Evolutionary conservation across 2,329 filamentous ascomycete species (phyloP).

Genomic region (Nannizzia gypsea): DNA sequence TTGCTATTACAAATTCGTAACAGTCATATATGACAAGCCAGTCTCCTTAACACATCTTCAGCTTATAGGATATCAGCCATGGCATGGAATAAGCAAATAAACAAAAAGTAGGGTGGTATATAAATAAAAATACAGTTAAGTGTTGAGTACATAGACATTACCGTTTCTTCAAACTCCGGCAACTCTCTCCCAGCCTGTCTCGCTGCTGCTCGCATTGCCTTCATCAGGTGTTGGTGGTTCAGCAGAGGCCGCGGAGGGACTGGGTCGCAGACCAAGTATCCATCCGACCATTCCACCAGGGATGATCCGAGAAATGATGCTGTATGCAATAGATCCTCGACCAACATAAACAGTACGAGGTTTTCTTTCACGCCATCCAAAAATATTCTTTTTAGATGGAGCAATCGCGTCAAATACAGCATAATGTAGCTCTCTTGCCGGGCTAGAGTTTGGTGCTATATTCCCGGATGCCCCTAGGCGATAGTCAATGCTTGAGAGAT

Average conservation of each 20-base stretch:
- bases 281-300: constrained; percentile 70
- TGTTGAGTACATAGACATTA: constrained; percentile 11
- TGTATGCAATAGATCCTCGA: constrained; percentile 71
- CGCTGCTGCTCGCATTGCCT: constrained; percentile 21
- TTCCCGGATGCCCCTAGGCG: constrained; percentile 29
- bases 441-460: constrained; percentile 48
- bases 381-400: constrained; percentile 28
- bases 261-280: constrained; percentile 70
- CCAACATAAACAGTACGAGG: constrained; percentile 63
- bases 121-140: constrained; percentile 9
- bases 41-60: no score
- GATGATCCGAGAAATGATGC: constrained; percentile 69
- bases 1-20: no score
- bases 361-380: constrained; percentile 28
- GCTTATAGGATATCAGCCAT: background rate
- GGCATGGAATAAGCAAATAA: background rate
- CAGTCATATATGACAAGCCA: no score
- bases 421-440: constrained; percentile 68
- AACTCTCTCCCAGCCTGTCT: constrained; percentile 28
- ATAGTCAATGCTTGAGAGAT: constrained; percentile 34
- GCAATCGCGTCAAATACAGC: constrained; percentile 84
- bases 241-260: constrained; percentile 12
- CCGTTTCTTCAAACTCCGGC: background rate
- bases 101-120: background rate
- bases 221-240: constrained; percentile 16